Conservation (phyloP, 257 asterid species). For the Mitragyna speciosa region DNA sequence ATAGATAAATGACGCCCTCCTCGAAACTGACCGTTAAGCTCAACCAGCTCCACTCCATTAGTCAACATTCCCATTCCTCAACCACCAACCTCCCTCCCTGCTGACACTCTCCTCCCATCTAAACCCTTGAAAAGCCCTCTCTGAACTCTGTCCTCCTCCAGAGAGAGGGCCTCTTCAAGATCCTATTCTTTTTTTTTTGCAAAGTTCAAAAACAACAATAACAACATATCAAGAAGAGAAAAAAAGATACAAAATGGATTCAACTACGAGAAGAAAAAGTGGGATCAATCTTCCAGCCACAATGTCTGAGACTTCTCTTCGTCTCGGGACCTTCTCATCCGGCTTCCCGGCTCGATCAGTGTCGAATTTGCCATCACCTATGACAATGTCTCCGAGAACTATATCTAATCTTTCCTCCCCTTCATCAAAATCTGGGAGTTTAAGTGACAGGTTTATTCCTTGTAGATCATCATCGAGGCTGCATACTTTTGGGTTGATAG, state of each 20-base stretch:
- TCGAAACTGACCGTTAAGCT: conserved; percentile 28
- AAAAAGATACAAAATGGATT: conserved; percentile 45
- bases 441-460: conserved; percentile 96
- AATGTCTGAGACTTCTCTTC: conserved; percentile 69
- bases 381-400: conserved; percentile 92
- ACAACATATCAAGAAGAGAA: not conserved
- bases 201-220: not conserved
- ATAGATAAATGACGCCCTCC: not conserved
- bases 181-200: not conserved
- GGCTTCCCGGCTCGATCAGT: conserved; percentile 19
- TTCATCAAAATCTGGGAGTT: conserved; percentile 59
- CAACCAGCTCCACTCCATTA: not conserved
- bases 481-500: conserved; percentile 85
- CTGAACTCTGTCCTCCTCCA: conserved; percentile 7
- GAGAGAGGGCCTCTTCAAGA: conserved; percentile 25
- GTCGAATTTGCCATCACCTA: conserved; percentile 60
- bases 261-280: conserved; percentile 66
- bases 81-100: not conserved
- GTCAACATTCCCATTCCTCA: not conserved
- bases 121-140: conserved; percentile 22
- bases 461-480: conserved; percentile 97
- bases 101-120: not conserved
- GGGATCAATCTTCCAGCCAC: conserved; percentile 79
- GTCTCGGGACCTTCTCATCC: conserved; percentile 57
- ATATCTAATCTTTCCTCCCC: conserved; percentile 79